Evolutionary conservation across 139 green algal genomes (phyloP), one percentile per base, ranked within the genome.

Genomic region (Coelastrella sp.): DNA sequence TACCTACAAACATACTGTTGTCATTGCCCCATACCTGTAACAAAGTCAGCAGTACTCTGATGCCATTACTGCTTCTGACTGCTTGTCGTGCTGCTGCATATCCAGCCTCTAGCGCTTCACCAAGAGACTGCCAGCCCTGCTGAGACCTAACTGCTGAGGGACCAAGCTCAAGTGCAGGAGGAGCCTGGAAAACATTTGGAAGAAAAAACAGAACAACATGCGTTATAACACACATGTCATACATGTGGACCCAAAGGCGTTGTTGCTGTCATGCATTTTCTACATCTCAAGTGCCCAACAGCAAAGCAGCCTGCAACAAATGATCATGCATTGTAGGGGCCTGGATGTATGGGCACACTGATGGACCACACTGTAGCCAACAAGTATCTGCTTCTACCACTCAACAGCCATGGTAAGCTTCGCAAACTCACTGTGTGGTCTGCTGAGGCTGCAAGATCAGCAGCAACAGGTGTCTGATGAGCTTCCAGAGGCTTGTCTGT

Each of bases 41-140:
- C 78, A 93, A 79, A 34, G 79, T 79, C 59, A 93, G 89, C 69
- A 93, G 80, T 35, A 89, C 59, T 0, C 85, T 85, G 37, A 96
- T 95, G 32, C 93, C 93, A 45, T 94, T 93, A 50, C 50, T 83
- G 2, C 76, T 60, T 6, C 93, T 88, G 71, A 96, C 74, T 2
- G 86, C 64, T 34, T 91, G 80, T 38, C 93, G 60, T 0, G 89
- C 87, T 2, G 83, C 62, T 32, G 80, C 80, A 75, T 93, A 94
- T 5, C 73, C 80, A 0, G 69, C 76, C 85, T 93, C 88, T 30
- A 95, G 51, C 5, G 72, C 74, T 21, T 87, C 45, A 69, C 17
- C 51, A 51, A 41, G 7, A 53, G 75, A 63, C 27, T 7, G 30
- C 17, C 34, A 34, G 32, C 41, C 69, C 32, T 30, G n/a, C 7